Evolutionary conservation across 192 early-diverging fungal genomes (phyloP), one percentile per base, ranked within the genome.

Genomic region (Umbelopsis sp.): DNA sequence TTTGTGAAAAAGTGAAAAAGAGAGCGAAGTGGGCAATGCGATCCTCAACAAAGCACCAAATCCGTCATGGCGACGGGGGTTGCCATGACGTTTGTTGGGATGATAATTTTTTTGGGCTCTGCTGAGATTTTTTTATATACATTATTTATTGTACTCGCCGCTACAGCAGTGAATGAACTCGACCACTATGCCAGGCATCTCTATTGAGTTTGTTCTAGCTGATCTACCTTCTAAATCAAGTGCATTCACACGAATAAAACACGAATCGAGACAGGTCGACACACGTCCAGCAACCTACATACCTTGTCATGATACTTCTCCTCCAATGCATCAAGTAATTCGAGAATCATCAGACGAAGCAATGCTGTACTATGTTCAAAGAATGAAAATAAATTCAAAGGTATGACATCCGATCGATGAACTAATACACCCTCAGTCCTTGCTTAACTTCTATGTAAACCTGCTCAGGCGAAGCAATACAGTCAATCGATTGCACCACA

Each of bases 171-270:
- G 31, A 49, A 49, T 49, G 47, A 49, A 9, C 31, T 4, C 26
- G 1, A 34, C 17, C 17, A 62, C 0, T 34, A 62, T 62, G 56
- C 31, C 56, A 14, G 4, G 14, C 31, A 62, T 62, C 26, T 9
- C 56, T 17, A 62, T 62, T 34, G 56, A 62, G n/a, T 62, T 62
- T 32, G 56, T 62, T 62, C 56, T 62, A 10, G 26, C 56, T 29
- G 56, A 62, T 20, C 8, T 62, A 2, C 56, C 56, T 62, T 62
- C 56, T 34, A 62, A 34, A 34, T 34, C 56, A 62, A 62, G 5
- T 20, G 56, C 56, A 31, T 62, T 62, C 16, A 62, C 56, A 20
- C 26, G 20, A 34, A 62, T 62, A 17, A 62, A 62, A 26, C 56
- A 62, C 29, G 56, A 62, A 34, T 29, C 56, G 2, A 31, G 31